A percentile compares a stretch with the other conserved stretches of the same genome.
phyloP scores from a whole-genome alignment of 108 stramenopile species.

The Bacterosira constricta region DNA sequence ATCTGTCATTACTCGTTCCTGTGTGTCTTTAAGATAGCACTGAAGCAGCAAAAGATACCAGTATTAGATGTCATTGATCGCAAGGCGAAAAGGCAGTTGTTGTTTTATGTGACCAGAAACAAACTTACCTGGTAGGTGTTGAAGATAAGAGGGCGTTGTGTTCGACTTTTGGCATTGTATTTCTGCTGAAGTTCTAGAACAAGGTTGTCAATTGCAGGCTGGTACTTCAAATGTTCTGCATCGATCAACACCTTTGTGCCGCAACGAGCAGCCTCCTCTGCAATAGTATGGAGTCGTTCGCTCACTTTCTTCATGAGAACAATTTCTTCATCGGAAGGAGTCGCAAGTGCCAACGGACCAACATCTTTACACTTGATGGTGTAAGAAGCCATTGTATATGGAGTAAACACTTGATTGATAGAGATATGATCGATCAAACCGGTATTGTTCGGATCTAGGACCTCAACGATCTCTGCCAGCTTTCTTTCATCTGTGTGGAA shows the following conservation, averaged over 20 bases:
- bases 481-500: constrained; percentile 47
- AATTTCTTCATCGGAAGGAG: constrained; percentile 86
- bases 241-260: constrained; percentile 93
- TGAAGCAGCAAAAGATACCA: constrained; percentile 17
- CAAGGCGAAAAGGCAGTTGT: not conserved
- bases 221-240: constrained; percentile 95
- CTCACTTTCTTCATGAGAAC: constrained; percentile 78
- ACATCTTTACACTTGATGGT: constrained; percentile 54
- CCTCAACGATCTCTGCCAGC: constrained; percentile 53
- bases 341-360: constrained; percentile 75
- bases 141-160: constrained; percentile 88
- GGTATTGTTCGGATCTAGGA: constrained; percentile 59
- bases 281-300: constrained; percentile 69
- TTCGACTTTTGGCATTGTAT: constrained; percentile 65
- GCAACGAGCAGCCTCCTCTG: constrained; percentile 62
- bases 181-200: constrained; percentile 76
- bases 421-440: constrained; percentile 82
- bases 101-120: not conserved
- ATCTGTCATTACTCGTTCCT: constrained; percentile 71
- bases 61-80: too few relatives aligned
- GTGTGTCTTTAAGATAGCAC: constrained; percentile 92
- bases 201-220: constrained; percentile 96
- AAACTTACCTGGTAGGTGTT: constrained; percentile 75
- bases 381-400: constrained; percentile 59
- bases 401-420: constrained; percentile 69